Evolutionary conservation across 306 rosid species (phyloP).

Genomic region (Luffa acutangula): DNA sequence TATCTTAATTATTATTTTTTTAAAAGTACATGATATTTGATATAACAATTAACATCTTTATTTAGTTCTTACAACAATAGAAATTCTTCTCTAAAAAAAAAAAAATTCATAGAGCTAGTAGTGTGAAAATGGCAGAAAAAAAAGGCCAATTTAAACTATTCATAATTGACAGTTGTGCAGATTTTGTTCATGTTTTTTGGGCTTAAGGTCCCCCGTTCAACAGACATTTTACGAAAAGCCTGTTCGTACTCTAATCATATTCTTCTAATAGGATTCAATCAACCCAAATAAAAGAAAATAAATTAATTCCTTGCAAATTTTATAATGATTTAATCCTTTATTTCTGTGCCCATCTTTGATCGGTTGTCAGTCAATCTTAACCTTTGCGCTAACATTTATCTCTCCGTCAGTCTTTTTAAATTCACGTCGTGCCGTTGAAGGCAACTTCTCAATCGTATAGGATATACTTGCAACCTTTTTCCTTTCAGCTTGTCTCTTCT

Average conservation of each 20-base stretch:
- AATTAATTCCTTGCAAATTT: background rate
- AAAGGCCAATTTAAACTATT: background rate
- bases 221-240: constrained; percentile 56
- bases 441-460: constrained; percentile 32
- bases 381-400: constrained; percentile 22
- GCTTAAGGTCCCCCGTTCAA: constrained; percentile 81
- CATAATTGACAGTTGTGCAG: constrained; percentile 26
- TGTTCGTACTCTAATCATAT: background rate
- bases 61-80: background rate
- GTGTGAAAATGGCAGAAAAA: background rate
- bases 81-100: background rate
- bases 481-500: constrained; percentile 9
- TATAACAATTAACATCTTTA: background rate
- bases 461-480: constrained; percentile 14
- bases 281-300: background rate
- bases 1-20: too few relatives aligned
- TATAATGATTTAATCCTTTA: constrained; percentile 21
- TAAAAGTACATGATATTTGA: too few relatives aligned
- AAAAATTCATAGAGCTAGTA: background rate
- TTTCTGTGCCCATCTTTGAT: constrained; percentile 79
- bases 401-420: constrained; percentile 20
- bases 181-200: constrained; percentile 52
- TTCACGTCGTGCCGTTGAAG: constrained; percentile 88
- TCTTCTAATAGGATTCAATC: background rate
- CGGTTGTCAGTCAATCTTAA: constrained; percentile 38